phyloP scores from a whole-genome alignment of 768 basidiomycete species.

The Lentinula detonsa region DNA sequence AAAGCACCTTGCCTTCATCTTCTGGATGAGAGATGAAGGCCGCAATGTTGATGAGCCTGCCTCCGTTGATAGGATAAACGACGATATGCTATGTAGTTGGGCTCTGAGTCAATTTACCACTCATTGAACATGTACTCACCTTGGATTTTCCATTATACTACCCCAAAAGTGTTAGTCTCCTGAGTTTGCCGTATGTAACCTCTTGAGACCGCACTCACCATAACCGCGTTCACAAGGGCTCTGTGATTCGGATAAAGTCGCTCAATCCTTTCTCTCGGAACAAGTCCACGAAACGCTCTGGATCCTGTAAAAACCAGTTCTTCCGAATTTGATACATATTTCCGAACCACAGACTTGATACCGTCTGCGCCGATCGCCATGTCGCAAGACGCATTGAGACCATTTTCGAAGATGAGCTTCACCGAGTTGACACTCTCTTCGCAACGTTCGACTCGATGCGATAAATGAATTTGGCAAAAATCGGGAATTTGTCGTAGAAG shows the following conservation, averaged over 20 bases:
- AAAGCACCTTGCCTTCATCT: slow-evolving; percentile 25
- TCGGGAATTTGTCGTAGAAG: background rate
- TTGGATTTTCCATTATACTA: slow-evolving; percentile 28
- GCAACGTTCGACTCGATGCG: background rate
- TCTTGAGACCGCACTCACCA: slow-evolving; percentile 14
- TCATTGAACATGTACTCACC: slow-evolving; percentile 10
- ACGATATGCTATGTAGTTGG: slow-evolving; percentile 34
- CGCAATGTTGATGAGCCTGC: slow-evolving; percentile 43
- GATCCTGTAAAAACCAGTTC: slow-evolving; percentile 26
- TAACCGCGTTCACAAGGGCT: slow-evolving; percentile 16
- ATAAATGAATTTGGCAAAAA: slow-evolving; percentile 4
- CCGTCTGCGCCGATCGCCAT: slow-evolving; percentile 7
- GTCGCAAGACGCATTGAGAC: background rate
- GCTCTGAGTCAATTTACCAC: background rate
- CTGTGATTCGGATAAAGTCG: slow-evolving; percentile 24
- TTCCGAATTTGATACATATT: slow-evolving; percentile 12
- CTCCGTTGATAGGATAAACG: slow-evolving; percentile 45
- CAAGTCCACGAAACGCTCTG: slow-evolving; percentile 30
- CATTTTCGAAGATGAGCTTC: slow-evolving; percentile 5
- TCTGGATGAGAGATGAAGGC: slow-evolving; percentile 30
- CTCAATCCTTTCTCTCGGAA: slow-evolving; percentile 21
- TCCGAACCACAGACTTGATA: slow-evolving; percentile 3
- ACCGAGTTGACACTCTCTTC: background rate
- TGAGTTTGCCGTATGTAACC: no score
- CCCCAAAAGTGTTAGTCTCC: background rate